Evolutionary conservation across 2,329 filamentous ascomycete genomes (phyloP).

Genomic region (Colletotrichum incanum): DNA sequence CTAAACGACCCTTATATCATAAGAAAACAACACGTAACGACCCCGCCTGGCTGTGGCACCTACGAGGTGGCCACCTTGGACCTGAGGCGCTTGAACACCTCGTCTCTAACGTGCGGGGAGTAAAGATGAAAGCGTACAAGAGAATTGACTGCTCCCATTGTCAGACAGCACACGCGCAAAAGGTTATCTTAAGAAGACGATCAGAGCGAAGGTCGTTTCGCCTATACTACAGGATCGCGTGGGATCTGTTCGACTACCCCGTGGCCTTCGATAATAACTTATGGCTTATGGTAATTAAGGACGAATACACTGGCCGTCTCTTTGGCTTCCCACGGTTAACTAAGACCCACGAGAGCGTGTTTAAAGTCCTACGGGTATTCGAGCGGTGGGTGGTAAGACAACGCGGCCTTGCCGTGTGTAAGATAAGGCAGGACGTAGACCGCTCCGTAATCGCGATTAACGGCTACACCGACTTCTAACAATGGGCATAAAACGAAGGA

Average conservation of each 20-base stretch:
- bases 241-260: neutral
- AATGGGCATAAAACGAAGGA: too few species aligned
- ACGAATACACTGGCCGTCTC: neutral
- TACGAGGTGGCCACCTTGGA: neutral
- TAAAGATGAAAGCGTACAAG: neutral
- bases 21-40: neutral
- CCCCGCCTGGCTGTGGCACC: neutral
- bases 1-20: too few species aligned
- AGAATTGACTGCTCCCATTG: neutral
- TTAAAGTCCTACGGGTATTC: neutral
- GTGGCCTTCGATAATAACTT: neutral
- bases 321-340: neutral
- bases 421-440: neutral
- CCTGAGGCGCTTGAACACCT: fast-evolving
- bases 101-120: fast-evolving
- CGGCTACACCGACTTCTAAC: too few species aligned
- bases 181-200: too few species aligned
- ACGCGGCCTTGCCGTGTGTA: neutral
- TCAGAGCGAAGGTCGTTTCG: neutral
- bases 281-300: neutral
- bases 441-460: neutral
- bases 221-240: neutral
- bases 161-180: neutral
- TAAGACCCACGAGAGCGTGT: neutral
- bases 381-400: neutral